A percentile compares a stretch with the other conserved stretches of the same genome.
Conservation (phyloP, 371 early-diverging fungal genomes). For the Smittium mucronatum region DNA sequence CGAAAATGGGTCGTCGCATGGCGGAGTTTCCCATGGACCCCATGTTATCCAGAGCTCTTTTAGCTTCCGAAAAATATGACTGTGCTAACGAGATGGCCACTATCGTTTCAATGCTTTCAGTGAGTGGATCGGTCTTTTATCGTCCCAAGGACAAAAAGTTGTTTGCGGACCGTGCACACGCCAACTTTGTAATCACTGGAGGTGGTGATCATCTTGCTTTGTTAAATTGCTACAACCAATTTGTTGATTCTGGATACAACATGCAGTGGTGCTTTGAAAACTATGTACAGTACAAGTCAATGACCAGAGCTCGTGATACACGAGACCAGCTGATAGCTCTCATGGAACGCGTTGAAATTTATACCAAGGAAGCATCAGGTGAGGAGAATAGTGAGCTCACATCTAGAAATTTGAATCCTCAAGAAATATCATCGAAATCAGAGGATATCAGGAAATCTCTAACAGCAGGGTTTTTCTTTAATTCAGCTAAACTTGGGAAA, state of each 20-base stretch:
- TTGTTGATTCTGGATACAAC: constrained; percentile 87
- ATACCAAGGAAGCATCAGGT: constrained; percentile 31
- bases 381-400: background rate
- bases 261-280: constrained; percentile 93
- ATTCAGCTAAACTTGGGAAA: constrained; percentile 67
- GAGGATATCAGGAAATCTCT: constrained; percentile 51
- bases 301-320: constrained; percentile 83
- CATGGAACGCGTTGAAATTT: constrained; percentile 86
- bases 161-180: constrained; percentile 86
- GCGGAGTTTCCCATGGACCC: constrained; percentile 98
- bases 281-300: constrained; percentile 81
- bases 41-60: constrained; percentile 80
- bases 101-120: constrained; percentile 67
- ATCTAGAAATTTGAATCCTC: background rate
- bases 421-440: constrained; percentile 20
- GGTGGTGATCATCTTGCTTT: constrained; percentile 93
- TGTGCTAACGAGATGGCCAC: constrained; percentile 76
- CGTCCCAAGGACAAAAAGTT: constrained; percentile 88
- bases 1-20: constrained; percentile 94
- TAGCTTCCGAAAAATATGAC: constrained; percentile 79
- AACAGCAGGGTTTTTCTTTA: constrained; percentile 89
- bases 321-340: constrained; percentile 87
- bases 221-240: constrained; percentile 87
- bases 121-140: constrained; percentile 82
- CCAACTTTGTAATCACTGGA: constrained; percentile 43